Percentiles rank a stretch among this genome's conserved stretches.
phyloP scores from a whole-genome alignment of 768 basidiomycete species.

The Punctularia strigosozonata region DNA sequence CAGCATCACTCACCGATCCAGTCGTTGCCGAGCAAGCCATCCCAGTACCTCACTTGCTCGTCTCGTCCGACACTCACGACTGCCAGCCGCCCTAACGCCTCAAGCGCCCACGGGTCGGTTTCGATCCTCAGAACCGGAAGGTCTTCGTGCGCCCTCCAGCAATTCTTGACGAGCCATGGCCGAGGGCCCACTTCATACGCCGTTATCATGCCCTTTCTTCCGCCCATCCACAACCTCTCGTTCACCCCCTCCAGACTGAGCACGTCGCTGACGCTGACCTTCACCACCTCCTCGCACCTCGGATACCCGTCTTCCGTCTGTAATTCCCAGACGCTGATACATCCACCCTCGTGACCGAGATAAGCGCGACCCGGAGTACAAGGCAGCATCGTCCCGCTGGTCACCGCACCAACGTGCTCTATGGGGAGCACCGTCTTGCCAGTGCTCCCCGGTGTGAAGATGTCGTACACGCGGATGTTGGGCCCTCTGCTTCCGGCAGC shows the following conservation, averaged over 20 bases:
- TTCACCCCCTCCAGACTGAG: constrained; percentile 78
- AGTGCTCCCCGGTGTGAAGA: constrained; percentile 46
- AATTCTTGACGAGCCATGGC: constrained; percentile 83
- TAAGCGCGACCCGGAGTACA: constrained; percentile 57
- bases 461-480: constrained; percentile 72
- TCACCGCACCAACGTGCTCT: constrained; percentile 73
- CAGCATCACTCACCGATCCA: constrained; percentile 66
- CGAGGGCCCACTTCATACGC: constrained; percentile 63
- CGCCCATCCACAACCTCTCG: constrained; percentile 79
- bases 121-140: constrained; percentile 51
- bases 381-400: constrained; percentile 66
- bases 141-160: constrained; percentile 71
- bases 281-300: constrained; percentile 61
- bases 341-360: constrained; percentile 88
- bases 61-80: constrained; percentile 72
- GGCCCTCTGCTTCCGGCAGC: constrained; percentile 38
- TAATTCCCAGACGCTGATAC: constrained; percentile 70
- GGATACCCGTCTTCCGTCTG: constrained; percentile 41
- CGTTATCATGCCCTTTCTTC: constrained; percentile 68
- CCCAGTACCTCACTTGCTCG: constrained; percentile 73
- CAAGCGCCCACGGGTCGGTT: constrained; percentile 69
- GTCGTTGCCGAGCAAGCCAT: constrained; percentile 73
- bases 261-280: constrained; percentile 73
- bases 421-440: constrained; percentile 45
- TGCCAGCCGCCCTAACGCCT: constrained; percentile 49